These are phyloP conservation scores for Linderina pennispora DNA, from an alignment of 192 early-diverging fungal genomes.

Conservation along the genomic window DNA sequence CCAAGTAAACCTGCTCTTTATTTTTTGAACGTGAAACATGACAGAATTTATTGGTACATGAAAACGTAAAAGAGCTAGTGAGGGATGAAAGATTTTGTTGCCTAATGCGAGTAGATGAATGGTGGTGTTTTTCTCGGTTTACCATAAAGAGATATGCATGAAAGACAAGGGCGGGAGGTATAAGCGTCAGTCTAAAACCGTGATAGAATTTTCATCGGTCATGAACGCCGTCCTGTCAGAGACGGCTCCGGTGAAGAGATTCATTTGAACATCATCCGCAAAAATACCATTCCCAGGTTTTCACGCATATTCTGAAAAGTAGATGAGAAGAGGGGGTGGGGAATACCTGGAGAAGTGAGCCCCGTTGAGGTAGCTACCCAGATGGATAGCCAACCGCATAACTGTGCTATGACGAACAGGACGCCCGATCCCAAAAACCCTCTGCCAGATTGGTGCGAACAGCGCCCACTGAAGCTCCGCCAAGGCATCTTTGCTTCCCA, in stretches of 20 bases:
- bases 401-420: constrained; percentile 52
- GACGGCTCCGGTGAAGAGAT: constrained; percentile 46
- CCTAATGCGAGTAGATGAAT: too few species aligned
- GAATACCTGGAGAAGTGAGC: constrained; percentile 49
- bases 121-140: not conserved
- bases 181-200: constrained; percentile 20
- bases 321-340: constrained; percentile 11
- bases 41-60: too few species aligned
- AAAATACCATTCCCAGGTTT: not conserved
- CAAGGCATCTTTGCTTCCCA: constrained; percentile 19
- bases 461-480: constrained; percentile 22
- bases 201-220: not conserved
- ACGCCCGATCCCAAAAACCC: not conserved
- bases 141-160: too few species aligned
- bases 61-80: not conserved
- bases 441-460: not conserved
- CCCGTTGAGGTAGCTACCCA: constrained; percentile 43
- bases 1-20: not conserved
- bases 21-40: too few species aligned
- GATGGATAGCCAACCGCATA: constrained; percentile 36
- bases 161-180: too few species aligned
- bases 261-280: constrained; percentile 44
- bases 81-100: too few species aligned
- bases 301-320: too few species aligned
- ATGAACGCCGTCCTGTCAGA: not conserved